Conservation (phyloP, 352 stramenopile species). For the Pythium grandisporangium region DNA sequence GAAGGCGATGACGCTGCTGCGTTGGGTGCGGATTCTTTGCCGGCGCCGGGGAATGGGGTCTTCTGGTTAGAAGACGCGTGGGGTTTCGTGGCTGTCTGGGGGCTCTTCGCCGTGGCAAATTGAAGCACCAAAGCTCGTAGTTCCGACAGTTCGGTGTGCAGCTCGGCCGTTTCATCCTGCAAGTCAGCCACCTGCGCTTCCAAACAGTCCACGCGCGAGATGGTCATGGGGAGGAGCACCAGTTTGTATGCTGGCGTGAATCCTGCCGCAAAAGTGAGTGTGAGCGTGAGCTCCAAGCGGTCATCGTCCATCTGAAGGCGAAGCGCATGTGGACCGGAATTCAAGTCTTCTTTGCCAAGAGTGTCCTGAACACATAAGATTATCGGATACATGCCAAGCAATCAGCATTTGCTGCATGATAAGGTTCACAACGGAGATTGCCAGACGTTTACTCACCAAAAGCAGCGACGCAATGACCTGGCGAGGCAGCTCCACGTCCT, state of each 20-base stretch:
- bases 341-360: background rate
- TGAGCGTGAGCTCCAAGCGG: background rate
- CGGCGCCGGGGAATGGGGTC: too few species aligned
- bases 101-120: too few species aligned
- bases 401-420: background rate
- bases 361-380: background rate
- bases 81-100: too few species aligned
- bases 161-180: conserved; percentile 1
- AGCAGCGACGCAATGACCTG: background rate
- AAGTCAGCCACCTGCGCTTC: conserved; percentile 4
- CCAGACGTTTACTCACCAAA: background rate
- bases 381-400: too few species aligned
- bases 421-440: background rate
- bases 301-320: background rate
- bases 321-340: background rate
- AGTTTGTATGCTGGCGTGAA: conserved; percentile 2
- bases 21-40: too few species aligned
- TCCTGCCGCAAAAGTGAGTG: conserved; percentile 2
- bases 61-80: too few species aligned
- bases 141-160: conserved; percentile 2
- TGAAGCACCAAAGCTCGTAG: background rate
- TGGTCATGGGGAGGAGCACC: background rate
- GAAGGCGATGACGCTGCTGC: too few species aligned
- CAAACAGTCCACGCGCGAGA: conserved; percentile 1
- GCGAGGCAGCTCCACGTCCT: background rate